Conservation (phyloP, 495 filamentous ascomycete species). For the Tuber borchii region DNA sequence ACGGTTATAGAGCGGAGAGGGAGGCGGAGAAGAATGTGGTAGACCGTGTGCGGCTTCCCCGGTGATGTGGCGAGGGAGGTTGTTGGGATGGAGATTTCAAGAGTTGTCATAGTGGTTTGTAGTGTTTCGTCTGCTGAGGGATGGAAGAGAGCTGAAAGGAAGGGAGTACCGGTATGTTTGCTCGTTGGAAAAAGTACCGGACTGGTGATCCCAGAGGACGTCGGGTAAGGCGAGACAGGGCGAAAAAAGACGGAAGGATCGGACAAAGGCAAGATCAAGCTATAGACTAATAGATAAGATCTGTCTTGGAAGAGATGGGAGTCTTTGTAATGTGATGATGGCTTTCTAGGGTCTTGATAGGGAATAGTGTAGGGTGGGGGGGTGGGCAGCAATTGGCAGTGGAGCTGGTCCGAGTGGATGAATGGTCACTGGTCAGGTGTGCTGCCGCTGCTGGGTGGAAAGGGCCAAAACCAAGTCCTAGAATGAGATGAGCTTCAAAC, state of each 20-base stretch:
- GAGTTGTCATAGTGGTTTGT: slow-evolving; percentile 47
- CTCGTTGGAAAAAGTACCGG: background rate
- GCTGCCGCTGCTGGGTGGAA: background rate
- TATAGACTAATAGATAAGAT: background rate
- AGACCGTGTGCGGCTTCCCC: slow-evolving; percentile 75
- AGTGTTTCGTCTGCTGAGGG: background rate
- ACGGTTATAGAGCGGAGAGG: slow-evolving; percentile 82
- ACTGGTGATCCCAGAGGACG: background rate
- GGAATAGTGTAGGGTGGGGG: background rate
- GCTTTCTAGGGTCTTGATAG: background rate
- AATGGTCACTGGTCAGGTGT: background rate
- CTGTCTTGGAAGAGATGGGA: background rate
- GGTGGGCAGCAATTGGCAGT: slow-evolving; percentile 26
- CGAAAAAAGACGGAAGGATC: background rate
- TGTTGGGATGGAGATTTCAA: slow-evolving; percentile 75
- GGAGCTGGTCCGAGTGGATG: slow-evolving; percentile 28
- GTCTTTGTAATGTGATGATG: background rate
- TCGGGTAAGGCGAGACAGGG: background rate
- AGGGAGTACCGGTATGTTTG: background rate
- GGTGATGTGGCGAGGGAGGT: slow-evolving; percentile 56
- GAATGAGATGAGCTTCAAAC: background rate
- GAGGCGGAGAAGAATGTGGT: slow-evolving; percentile 82
- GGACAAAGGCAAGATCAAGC: background rate
- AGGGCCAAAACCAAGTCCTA: background rate
- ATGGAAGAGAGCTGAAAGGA: background rate